phyloP scores from a whole-genome alignment of 345 rosid genomes.

The Boechera retrofracta region DNA sequence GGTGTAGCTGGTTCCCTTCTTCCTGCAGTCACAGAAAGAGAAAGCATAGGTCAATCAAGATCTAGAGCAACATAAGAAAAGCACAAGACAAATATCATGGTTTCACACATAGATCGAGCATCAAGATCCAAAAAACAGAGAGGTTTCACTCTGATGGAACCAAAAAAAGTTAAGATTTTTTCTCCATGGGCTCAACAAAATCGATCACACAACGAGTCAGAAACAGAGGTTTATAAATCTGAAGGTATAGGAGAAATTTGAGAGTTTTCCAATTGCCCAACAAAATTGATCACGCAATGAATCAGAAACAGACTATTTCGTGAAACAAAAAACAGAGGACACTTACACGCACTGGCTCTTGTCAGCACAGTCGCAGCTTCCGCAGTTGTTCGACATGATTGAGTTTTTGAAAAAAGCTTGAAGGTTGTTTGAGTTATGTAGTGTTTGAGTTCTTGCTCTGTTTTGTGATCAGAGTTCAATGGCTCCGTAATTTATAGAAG shows the following conservation, averaged over 20 bases:
- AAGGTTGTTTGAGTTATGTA: neutral
- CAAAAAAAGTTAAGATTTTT: neutral
- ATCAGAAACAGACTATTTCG: neutral
- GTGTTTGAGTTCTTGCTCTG: neutral
- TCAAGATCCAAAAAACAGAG: neutral
- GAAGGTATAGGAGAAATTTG: too few species aligned
- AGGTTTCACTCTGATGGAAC: neutral
- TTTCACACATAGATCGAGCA: conserved; percentile 7
- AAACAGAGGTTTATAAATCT: too few species aligned
- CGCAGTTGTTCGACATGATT: conserved; percentile 78
- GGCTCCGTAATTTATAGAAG: conserved; percentile 56
- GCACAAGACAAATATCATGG: neutral
- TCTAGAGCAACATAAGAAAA: neutral
- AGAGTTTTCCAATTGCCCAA: neutral
- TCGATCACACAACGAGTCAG: neutral
- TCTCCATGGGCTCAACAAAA: neutral
- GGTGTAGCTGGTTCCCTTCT: conserved; percentile 71
- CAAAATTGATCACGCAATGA: neutral
- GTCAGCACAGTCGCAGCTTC: conserved; percentile 84
- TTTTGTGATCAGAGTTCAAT: conserved; percentile 33
- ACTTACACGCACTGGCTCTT: conserved; percentile 78
- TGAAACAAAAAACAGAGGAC: neutral
- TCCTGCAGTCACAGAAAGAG: conserved; percentile 51
- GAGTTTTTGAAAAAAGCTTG: neutral
- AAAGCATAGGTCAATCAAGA: conserved; percentile 4